Conservation (phyloP, 1,284 basidiomycete species). For the Cryptococcus maquisensis region DNA sequence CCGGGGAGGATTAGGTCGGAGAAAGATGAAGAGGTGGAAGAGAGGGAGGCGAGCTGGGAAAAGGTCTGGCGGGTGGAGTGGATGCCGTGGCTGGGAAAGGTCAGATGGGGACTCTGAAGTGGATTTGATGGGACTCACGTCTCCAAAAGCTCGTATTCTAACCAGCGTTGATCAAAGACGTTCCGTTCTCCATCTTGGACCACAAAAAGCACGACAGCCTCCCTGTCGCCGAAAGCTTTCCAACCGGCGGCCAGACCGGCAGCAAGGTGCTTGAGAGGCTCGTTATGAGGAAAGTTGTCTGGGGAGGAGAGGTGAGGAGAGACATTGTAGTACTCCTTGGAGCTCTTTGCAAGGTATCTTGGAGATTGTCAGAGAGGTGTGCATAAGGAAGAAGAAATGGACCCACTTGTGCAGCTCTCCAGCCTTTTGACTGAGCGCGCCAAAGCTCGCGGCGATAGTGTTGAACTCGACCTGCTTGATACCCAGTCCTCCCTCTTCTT, state of each 20-base stretch:
- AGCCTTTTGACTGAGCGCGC: conserved; percentile 68
- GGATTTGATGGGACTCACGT: conserved; percentile 51
- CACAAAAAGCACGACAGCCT: conserved; percentile 67
- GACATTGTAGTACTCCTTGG: conserved; percentile 59
- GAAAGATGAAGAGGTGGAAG: conserved; percentile 52
- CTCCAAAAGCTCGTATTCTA: conserved; percentile 81
- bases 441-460: conserved; percentile 91
- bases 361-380: conserved; percentile 1
- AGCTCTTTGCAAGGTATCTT: conserved; percentile 66
- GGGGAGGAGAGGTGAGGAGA: conserved; percentile 56
- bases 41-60: conserved; percentile 58
- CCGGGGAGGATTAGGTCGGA: conserved; percentile 53
- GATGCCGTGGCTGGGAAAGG: conserved; percentile 60
- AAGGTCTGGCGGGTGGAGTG: conserved; percentile 71
- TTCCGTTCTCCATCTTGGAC: conserved; percentile 89
- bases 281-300: conserved; percentile 68
- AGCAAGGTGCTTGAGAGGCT: conserved; percentile 66
- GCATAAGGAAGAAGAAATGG: neutral
- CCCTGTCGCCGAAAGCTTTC: conserved; percentile 57
- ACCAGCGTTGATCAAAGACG: conserved; percentile 84
- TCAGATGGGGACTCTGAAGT: neutral
- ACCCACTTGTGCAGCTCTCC: conserved; percentile 72
- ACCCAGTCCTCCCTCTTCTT: conserved; percentile 44
- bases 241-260: conserved; percentile 77
- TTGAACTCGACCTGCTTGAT: conserved; percentile 99